phyloP scores from a whole-genome alignment of 192 early-diverging fungal genomes.

The Coemansia umbellata region DNA sequence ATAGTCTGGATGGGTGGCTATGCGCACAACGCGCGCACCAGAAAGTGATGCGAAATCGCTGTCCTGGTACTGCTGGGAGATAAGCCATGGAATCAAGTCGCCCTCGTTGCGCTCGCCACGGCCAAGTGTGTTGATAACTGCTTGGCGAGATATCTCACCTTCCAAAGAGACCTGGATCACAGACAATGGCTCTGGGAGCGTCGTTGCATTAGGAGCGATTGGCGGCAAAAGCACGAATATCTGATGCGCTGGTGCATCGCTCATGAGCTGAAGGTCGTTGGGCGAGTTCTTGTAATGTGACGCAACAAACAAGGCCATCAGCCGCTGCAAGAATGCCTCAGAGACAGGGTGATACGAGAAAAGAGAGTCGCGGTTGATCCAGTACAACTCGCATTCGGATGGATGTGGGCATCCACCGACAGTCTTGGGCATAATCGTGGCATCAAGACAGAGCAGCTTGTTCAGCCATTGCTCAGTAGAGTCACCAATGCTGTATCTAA shows the following conservation, averaged over 20 bases:
- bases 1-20: constrained; percentile 98
- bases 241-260: constrained; percentile 97
- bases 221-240: constrained; percentile 96
- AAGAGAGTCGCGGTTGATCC: constrained; percentile 95
- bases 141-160: constrained; percentile 87
- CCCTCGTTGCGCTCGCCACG: constrained; percentile 84
- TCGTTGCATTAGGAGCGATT: constrained; percentile 58
- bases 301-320: constrained; percentile 96
- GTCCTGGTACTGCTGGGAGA: constrained; percentile 93
- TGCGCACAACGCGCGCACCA: constrained; percentile 94
- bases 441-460: constrained; percentile 90
- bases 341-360: constrained; percentile 98
- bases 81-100: constrained; percentile 96
- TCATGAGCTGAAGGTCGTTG: constrained; percentile 95
- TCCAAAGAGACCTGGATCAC: constrained; percentile 90
- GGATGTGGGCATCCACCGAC: constrained; percentile 89
- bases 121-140: constrained; percentile 76
- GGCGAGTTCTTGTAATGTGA: constrained; percentile 99
- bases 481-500: constrained; percentile 85
- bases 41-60: constrained; percentile 93
- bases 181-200: constrained; percentile 89
- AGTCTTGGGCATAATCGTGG: constrained; percentile 63
- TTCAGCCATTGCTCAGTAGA: constrained; percentile 94
- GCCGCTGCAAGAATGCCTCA: constrained; percentile 94
- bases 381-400: constrained; percentile 90